Evolutionary conservation across 768 basidiomycete genomes (phyloP).

Genomic region (Xerocomellus intermedius): DNA sequence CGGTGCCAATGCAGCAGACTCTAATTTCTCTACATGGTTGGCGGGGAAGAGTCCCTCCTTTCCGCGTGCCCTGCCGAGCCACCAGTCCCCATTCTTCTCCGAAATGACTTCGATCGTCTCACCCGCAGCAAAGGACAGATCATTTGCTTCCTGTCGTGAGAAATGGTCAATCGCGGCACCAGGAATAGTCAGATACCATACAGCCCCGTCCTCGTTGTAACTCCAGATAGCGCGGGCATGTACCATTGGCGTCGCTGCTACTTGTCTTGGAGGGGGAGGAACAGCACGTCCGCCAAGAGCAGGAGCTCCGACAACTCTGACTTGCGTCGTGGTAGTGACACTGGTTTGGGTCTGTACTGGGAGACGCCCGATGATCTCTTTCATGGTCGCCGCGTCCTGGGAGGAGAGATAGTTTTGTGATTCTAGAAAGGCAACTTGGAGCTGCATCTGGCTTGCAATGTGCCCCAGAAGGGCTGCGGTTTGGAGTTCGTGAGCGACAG

Average conservation of each 20-base stretch:
- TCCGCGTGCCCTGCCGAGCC: slow-evolving; percentile 67
- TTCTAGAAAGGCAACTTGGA: slow-evolving; percentile 56
- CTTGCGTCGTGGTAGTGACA: slow-evolving; percentile 13
- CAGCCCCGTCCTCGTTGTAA: slow-evolving; percentile 60
- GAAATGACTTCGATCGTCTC: slow-evolving; percentile 77
- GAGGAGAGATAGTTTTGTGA: slow-evolving; percentile 52
- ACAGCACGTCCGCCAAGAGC: slow-evolving; percentile 11
- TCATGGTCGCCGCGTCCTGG: slow-evolving; percentile 42
- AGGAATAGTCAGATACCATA: slow-evolving; percentile 26
- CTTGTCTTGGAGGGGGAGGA: slow-evolving; percentile 15
- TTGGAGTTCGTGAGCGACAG: slow-evolving; percentile 24
- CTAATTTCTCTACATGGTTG: slow-evolving; percentile 65
- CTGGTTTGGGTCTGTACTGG: slow-evolving; percentile 23
- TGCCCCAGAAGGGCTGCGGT: slow-evolving; percentile 54
- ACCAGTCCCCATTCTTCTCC: slow-evolving; percentile 87
- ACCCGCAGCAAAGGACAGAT: slow-evolving; percentile 72
- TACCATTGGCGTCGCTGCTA: slow-evolving; percentile 8
- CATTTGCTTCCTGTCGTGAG: slow-evolving; percentile 65
- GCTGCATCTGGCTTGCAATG: slow-evolving; percentile 54
- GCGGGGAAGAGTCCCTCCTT: slow-evolving; percentile 77
- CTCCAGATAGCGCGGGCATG: slow-evolving; percentile 61
- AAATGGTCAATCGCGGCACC: slow-evolving; percentile 1
- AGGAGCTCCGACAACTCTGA: slow-evolving; percentile 3
- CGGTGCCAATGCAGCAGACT: not conserved
- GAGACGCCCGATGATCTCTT: slow-evolving; percentile 48